phyloP scores from a whole-genome alignment of 208 protist species.

The Crithidia sp. region DNA sequence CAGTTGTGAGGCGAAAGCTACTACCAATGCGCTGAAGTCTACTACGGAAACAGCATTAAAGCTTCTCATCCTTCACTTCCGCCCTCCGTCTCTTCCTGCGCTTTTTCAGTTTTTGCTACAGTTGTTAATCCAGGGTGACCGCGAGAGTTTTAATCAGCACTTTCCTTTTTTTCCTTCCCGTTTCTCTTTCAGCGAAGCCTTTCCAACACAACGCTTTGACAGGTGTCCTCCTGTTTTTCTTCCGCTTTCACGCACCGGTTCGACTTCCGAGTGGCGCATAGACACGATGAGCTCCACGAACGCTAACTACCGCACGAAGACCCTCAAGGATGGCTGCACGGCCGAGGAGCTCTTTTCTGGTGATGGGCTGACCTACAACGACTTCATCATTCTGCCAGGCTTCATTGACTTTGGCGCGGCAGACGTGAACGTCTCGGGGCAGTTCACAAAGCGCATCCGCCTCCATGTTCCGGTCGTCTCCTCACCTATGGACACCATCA shows the following conservation, averaged over 20 bases:
- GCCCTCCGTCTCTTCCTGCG: too few species aligned
- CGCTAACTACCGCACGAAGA: slow-evolving; percentile 72
- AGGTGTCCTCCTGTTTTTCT: slow-evolving; percentile 3
- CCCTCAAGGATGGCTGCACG: slow-evolving; percentile 80
- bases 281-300: slow-evolving; percentile 37
- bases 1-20: too few species aligned
- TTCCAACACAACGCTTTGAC: not conserved
- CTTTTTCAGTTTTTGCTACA: too few species aligned
- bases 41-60: too few species aligned
- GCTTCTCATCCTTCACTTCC: too few species aligned
- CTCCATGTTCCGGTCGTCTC: slow-evolving; percentile 93
- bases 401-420: slow-evolving; percentile 94
- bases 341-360: slow-evolving; percentile 88
- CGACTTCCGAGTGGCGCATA: not conserved
- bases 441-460: slow-evolving; percentile 92
- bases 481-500: slow-evolving; percentile 97
- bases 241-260: not conserved
- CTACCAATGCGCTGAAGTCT: too few species aligned
- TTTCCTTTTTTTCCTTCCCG: too few species aligned
- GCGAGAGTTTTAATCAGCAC: too few species aligned
- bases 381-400: slow-evolving; percentile 95
- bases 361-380: slow-evolving; percentile 93
- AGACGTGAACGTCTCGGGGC: slow-evolving; percentile 85
- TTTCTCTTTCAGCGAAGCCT: too few species aligned
- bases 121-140: too few species aligned